Evolutionary conservation across 2,329 filamentous ascomycete genomes (phyloP), one percentile per base, ranked within the genome.

Genomic region (Cordyceps fumosorosea): DNA sequence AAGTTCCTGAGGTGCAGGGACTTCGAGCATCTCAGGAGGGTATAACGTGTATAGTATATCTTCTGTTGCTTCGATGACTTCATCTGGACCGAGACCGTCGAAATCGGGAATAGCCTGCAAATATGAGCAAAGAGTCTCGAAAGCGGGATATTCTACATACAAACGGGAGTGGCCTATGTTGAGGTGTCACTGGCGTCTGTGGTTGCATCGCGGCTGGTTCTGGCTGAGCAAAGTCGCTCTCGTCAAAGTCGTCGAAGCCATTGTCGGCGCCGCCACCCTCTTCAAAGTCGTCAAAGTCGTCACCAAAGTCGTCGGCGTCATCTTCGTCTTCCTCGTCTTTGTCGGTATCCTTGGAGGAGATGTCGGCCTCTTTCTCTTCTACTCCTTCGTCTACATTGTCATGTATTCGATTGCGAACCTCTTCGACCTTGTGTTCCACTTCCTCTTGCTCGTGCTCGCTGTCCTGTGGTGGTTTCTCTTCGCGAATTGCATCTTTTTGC

Each of bases 171-270:
- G 73, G 71, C 24, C 74, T 69, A 65, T 75, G 71, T 64, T 75
- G 73, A 65, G 74, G 66, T 32, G 70, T 66, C 48, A 71, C 64
- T 51, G 70, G 69, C 32, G 72, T 67, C 53, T 69, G 68, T 6
- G 68, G 58, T 29, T 67, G 65, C 22, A 69, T 64, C 42, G 71
- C 44, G 53, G 48, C 64, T 20, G 71, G 65, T 34, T 67, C 50
- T 54, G 71, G 62, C 47, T 84, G 78, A 69, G 90, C 83, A 71
- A 91, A 91, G 44, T 81, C 86, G 67, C 88, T 89, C 70, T 89
- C 89, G 70, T 89, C 87, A 74, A 91, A 91, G 69, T 90, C 88
- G 69, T 85, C 84, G 75, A 88, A 87, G 68, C 83, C 83, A 29
- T 78, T 79, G 52, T 78, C 78, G 8, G 77, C 80, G 66, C 79